These are phyloP conservation scores for Wickerhamiella vanderwaltii DNA, from an alignment of 805 yeast species.

Conservation along the genomic window DNA sequence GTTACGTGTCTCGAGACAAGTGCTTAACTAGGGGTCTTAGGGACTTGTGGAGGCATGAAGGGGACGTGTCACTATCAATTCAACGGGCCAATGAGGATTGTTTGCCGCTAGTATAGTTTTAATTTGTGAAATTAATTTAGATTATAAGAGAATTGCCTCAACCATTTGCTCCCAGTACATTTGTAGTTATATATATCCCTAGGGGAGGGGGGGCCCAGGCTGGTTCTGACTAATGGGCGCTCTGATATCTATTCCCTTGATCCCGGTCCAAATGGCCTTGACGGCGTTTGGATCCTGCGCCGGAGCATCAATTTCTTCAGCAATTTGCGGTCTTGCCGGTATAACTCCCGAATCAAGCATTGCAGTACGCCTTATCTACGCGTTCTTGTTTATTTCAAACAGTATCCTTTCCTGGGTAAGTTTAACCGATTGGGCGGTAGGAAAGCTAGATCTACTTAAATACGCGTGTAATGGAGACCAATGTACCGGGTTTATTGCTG, in stretches of 20 bases:
- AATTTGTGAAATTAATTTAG: too few species aligned
- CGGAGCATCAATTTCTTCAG: constrained; percentile 71
- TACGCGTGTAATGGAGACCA: constrained; percentile 68
- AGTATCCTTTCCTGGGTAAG: constrained; percentile 87
- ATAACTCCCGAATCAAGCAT: constrained; percentile 62
- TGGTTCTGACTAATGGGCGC: constrained; percentile 31
- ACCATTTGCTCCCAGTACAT: too few species aligned
- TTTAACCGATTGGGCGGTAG: constrained; percentile 65
- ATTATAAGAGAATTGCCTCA: too few species aligned
- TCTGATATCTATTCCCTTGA: constrained; percentile 30
- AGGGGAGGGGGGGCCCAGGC: too few species aligned
- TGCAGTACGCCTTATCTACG: constrained; percentile 80
- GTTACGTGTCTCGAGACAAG: constrained; percentile 7
- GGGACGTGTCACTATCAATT: too few species aligned
- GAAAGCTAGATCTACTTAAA: constrained; percentile 59
- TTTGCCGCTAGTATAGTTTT: too few species aligned
- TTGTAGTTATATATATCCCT: too few species aligned
- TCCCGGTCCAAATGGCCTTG: constrained; percentile 58
- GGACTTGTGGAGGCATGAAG: too few species aligned
- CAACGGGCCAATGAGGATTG: too few species aligned
- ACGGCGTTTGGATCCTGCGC: constrained; percentile 54
- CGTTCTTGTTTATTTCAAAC: constrained; percentile 60
- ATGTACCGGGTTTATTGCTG: constrained; percentile 87
- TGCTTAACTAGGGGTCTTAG: too few species aligned
- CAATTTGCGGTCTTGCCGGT: constrained; percentile 39